These are phyloP conservation scores for Xylaria sp. DNA, from an alignment of 2,329 filamentous ascomycete species.

Conservation along the genomic window DNA sequence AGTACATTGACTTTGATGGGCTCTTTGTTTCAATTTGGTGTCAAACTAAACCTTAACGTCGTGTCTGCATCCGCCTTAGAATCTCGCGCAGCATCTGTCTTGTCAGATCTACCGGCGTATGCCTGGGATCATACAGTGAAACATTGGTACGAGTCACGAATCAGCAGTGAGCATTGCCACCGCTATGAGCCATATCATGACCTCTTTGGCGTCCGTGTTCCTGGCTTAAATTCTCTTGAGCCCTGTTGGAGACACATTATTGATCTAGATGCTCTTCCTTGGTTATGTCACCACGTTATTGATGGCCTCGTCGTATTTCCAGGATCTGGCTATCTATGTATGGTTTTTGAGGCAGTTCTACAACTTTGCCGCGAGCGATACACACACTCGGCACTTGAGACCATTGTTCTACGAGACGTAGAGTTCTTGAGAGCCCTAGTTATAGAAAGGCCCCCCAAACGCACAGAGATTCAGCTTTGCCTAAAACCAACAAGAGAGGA, in stretches of 20 bases:
- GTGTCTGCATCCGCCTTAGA: conserved; percentile 11
- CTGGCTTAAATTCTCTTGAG: conserved; percentile 9
- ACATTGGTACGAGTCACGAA: conserved; percentile 34
- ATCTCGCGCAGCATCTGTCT: background rate
- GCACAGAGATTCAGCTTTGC: conserved; percentile 32
- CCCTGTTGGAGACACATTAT: conserved; percentile 31
- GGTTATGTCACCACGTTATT: conserved; percentile 32
- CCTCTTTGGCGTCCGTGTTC: conserved; percentile 29
- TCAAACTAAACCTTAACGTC: background rate
- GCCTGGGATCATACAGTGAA: conserved; percentile 37
- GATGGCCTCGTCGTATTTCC: conserved; percentile 33
- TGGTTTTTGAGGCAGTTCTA: conserved; percentile 30
- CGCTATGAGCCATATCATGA: conserved; percentile 32
- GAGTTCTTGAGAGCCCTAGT: conserved; percentile 32
- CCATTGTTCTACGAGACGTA: conserved; percentile 27
- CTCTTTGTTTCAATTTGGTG: conserved; percentile 24
- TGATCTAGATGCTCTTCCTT: conserved; percentile 15
- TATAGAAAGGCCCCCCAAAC: conserved; percentile 19
- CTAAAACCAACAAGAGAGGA: background rate
- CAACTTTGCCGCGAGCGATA: conserved; percentile 19
- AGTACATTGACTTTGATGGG: conserved; percentile 19
- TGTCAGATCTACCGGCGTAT: conserved; percentile 31
- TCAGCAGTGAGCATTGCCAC: conserved; percentile 22
- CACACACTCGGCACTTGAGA: background rate
- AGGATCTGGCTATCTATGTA: conserved; percentile 33